Conservation (phyloP, 306 rosid species). For the Senna siamea region DNA sequence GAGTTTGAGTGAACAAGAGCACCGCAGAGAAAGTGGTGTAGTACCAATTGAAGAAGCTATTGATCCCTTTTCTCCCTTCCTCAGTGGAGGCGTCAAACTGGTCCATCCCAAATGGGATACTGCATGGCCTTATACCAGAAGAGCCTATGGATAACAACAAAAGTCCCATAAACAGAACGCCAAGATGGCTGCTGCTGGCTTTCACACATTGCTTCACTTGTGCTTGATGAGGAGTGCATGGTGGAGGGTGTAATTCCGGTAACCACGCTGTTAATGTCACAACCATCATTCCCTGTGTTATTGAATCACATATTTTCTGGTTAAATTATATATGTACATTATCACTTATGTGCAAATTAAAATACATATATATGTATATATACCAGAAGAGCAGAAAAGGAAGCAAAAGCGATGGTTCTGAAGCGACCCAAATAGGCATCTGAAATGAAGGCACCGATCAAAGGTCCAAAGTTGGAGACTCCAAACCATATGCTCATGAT, state of each 20-base stretch:
- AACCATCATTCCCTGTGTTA: constrained; percentile 67
- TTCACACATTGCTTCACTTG: constrained; percentile 47
- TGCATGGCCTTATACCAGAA: constrained; percentile 83
- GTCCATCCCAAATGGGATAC: constrained; percentile 83
- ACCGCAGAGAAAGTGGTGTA: constrained; percentile 50
- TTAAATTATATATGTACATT: too few species aligned
- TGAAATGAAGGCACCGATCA: constrained; percentile 84
- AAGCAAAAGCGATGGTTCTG: constrained; percentile 70
- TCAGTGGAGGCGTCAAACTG: constrained; percentile 72
- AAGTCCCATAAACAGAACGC: constrained; percentile 55
- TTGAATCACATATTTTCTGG: too few species aligned
- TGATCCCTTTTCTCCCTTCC: constrained; percentile 64
- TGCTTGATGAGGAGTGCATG: constrained; percentile 46
- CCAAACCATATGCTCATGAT: constrained; percentile 70
- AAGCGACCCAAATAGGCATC: constrained; percentile 80
- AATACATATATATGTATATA: constrained; percentile 39
- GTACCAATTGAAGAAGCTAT: constrained; percentile 79
- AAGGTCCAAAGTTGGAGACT: constrained; percentile 62
- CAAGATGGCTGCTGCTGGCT: constrained; percentile 46
- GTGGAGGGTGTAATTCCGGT: constrained; percentile 64
- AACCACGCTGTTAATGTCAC: constrained; percentile 73
- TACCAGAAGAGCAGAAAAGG: constrained; percentile 60
- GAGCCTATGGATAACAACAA: constrained; percentile 58
- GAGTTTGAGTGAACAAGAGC: constrained; percentile 51
- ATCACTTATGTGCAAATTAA: too few species aligned